A percentile compares a stretch with the other conserved stretches of the same genome.
phyloP scores from a whole-genome alignment of 176 grass and related monocot species.

The Rhynchospora pubera region DNA sequence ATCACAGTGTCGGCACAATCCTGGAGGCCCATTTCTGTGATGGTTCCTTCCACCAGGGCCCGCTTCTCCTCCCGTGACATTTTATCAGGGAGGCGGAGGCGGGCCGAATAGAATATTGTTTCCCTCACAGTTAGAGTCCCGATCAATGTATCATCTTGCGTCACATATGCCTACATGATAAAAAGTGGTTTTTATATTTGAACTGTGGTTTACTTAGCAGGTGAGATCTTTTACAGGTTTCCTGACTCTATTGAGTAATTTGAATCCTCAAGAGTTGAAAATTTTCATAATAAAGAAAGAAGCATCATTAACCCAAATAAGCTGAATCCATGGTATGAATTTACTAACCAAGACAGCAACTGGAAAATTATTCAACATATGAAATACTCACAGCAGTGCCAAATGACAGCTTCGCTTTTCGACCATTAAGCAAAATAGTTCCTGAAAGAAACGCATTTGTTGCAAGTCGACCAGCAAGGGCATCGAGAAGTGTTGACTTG shows the following conservation, averaged over 20 bases:
- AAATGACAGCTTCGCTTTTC: constrained; percentile 94
- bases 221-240: not conserved
- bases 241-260: not conserved
- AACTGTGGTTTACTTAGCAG: not conserved
- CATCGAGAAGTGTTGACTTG: constrained; percentile 94
- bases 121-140: constrained; percentile 96
- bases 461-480: constrained; percentile 80
- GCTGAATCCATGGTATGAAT: not conserved
- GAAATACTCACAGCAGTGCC: constrained; percentile 65
- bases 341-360: not conserved
- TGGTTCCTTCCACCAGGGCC: constrained; percentile 87
- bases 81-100: constrained; percentile 86
- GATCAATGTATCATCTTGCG: constrained; percentile 96
- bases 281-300: not conserved
- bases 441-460: constrained; percentile 91
- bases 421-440: constrained; percentile 75
- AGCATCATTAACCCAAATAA: not conserved
- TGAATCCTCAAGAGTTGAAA: not conserved
- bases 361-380: not conserved
- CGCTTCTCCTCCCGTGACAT: constrained; percentile 84
- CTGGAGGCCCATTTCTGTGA: constrained; percentile 92
- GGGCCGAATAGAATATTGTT: constrained; percentile 90
- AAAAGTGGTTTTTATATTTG: not conserved
- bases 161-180: constrained; percentile 71
- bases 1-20: constrained; percentile 95